Evolutionary conservation across 2,329 filamentous ascomycete species (phyloP).

Genomic region (Alternaria triticina): DNA sequence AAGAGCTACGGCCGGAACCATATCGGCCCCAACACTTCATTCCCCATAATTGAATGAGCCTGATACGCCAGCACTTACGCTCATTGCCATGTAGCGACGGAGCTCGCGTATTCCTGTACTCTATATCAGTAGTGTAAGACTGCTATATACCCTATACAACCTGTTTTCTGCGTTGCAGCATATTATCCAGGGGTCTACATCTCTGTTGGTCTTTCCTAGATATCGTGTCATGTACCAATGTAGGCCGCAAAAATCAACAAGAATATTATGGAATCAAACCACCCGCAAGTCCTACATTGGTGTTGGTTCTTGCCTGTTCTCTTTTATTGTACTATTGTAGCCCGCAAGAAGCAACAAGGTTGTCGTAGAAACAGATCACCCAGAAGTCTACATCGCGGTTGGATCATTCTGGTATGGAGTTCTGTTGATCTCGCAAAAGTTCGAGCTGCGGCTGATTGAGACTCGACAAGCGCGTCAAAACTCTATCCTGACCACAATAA

Average conservation of each 20-base stretch:
- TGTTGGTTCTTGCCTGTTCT: background rate
- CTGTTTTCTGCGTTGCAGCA: background rate
- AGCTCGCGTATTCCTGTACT: background rate
- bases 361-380: background rate
- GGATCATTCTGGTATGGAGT: background rate
- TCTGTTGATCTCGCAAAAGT: too few relatives aligned
- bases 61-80: background rate
- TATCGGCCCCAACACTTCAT: background rate
- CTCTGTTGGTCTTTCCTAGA: accelerated
- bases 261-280: accelerated
- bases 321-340: background rate
- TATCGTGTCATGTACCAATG: background rate
- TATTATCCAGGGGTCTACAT: background rate
- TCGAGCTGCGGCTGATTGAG: too few relatives aligned
- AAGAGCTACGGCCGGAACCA: background rate
- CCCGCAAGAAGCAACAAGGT: background rate
- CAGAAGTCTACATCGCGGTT: background rate
- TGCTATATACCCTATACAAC: background rate
- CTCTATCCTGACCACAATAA: background rate
- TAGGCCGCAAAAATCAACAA: background rate
- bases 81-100: background rate
- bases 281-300: background rate
- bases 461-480: too few relatives aligned
- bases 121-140: accelerated
- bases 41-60: background rate